Base-by-base conservation (phyloP, 768 basidiomycete genomes). In the Termitomyces sp. region DNA sequence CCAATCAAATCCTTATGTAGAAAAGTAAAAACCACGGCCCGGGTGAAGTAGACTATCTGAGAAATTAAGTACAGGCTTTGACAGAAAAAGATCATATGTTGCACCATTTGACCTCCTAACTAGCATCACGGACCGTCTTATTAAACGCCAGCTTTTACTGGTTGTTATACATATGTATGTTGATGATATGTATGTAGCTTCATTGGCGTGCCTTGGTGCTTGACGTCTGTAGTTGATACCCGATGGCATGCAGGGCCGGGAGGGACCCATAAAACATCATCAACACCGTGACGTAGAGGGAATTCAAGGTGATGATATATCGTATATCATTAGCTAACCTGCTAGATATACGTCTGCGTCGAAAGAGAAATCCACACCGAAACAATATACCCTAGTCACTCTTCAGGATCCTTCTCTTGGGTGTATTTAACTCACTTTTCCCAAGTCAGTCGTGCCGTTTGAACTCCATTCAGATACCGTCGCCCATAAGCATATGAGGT, bases 41-140 rank as follows among this genome's bases (percentile, higher is more conserved):
- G 62, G 56, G 33, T 14, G 49, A 8, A 41, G 54, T 18, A 23
- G 32, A n/a, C 14, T 59, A 43, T 56, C 32, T 43, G 38, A 59
- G 59, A 63, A 14, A 16, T 35, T 8, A 23, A 60, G 58, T 52
- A 49, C 40, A 33, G 28, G 35, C 8, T 26, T 52, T 18, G 28
- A 35, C 14, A 18, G 16, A 48, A 36, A 28, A 20, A 43, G 59
- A 57, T 60, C 62, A 58, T 57, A 60, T 63, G 62, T 16, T 44
- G 30, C 8, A 40, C 57, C 61, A 55, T 50, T 59, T 59, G 58
- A 59, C 53, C 52, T 48, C 28, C 7, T 35, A 43, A 32, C 48
- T 32, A 30, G 48, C 18, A 30, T 33, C 5, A 7, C 40, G 38
- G 36, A 44, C 26, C 35, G 16, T 44, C 26, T 7, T 1, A 26